Evolutionary conservation across 2,329 filamentous ascomycete species (phyloP).

Genomic region (Colletotrichum sidae): DNA sequence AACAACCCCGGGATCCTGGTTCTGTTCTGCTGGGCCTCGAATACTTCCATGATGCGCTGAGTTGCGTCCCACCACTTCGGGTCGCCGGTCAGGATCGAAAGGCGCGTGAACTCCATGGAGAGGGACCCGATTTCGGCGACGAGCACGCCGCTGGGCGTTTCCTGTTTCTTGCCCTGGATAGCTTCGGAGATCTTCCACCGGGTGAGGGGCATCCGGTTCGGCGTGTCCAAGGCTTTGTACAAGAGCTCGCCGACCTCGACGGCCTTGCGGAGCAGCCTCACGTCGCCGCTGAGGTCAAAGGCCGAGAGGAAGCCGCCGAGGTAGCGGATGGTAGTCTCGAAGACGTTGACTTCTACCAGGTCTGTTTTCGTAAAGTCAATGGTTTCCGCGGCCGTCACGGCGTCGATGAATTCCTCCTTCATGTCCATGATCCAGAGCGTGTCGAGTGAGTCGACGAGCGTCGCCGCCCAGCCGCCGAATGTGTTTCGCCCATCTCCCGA

Average conservation of each 20-base stretch:
- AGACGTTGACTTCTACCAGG: slow-evolving; percentile 52
- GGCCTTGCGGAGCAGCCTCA: slow-evolving; percentile 55
- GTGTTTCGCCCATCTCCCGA: slow-evolving; percentile 57
- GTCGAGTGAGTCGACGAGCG: slow-evolving; percentile 70
- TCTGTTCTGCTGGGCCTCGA: slow-evolving; percentile 75
- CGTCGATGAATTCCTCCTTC: slow-evolving; percentile 65
- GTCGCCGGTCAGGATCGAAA: slow-evolving; percentile 79
- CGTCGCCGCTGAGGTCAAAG: slow-evolving; percentile 57
- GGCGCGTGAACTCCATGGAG: slow-evolving; percentile 76
- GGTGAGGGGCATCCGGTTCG: slow-evolving; percentile 58
- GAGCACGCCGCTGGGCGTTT: slow-evolving; percentile 46
- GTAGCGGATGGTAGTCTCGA: slow-evolving; percentile 59
- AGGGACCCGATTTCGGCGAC: slow-evolving; percentile 75
- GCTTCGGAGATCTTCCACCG: slow-evolving; percentile 44
- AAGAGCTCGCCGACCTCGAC: slow-evolving; percentile 60
- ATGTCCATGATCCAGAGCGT: slow-evolving; percentile 73
- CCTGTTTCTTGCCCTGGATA: slow-evolving; percentile 41
- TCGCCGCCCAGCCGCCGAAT: slow-evolving; percentile 68
- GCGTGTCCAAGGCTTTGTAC: slow-evolving; percentile 60
- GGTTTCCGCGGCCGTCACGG: slow-evolving; percentile 58
- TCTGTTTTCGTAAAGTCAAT: slow-evolving; percentile 61
- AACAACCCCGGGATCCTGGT: slow-evolving; percentile 83
- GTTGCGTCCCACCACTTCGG: slow-evolving; percentile 81
- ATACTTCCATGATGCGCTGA: slow-evolving; percentile 76
- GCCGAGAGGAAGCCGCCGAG: slow-evolving; percentile 58